Conservation (phyloP, 1,284 basidiomycete species). For the Moniliella sp. region DNA sequence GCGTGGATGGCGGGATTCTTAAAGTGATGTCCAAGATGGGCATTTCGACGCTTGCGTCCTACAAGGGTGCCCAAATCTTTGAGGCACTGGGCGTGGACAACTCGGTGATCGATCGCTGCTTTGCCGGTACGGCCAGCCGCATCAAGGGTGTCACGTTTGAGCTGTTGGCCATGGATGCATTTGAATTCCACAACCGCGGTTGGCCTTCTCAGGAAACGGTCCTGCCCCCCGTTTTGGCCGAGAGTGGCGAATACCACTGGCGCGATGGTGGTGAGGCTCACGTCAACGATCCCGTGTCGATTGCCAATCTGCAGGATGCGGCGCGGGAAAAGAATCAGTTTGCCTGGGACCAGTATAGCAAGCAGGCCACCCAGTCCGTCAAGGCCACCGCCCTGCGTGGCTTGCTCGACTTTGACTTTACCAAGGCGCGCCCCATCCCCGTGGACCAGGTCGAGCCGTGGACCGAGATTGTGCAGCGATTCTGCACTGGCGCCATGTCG, state of each 20-base stretch:
- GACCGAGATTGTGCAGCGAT: conserved; percentile 31
- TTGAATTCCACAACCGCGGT: conserved; percentile 28
- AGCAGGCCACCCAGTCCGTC: conserved; percentile 20
- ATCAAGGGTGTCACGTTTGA: conserved; percentile 24
- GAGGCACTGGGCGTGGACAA: conserved; percentile 27
- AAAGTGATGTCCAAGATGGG: conserved; percentile 33
- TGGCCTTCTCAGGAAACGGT: conserved; percentile 22
- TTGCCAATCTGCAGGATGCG: conserved; percentile 28
- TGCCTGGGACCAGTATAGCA: conserved; percentile 23
- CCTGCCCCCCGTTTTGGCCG: conserved; percentile 17
- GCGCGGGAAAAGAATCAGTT: conserved; percentile 24
- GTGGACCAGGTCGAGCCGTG: conserved; percentile 32
- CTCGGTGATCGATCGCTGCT: conserved; percentile 24
- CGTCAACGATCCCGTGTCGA: conserved; percentile 26
- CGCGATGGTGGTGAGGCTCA: conserved; percentile 28
- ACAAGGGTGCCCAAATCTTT: conserved; percentile 32
- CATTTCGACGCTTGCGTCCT: conserved; percentile 26
- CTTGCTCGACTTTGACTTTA: conserved; percentile 23
- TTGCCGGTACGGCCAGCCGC: conserved; percentile 25
- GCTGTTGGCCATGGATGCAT: conserved; percentile 22
- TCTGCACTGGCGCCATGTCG: conserved; percentile 31
- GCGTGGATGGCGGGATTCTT: conserved; percentile 22
- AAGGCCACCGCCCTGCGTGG: conserved; percentile 25
- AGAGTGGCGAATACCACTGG: conserved; percentile 29
- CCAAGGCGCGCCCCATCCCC: conserved; percentile 21